Evolutionary conservation across 2,329 filamentous ascomycete genomes (phyloP).

Genomic region (Alternaria sp.): DNA sequence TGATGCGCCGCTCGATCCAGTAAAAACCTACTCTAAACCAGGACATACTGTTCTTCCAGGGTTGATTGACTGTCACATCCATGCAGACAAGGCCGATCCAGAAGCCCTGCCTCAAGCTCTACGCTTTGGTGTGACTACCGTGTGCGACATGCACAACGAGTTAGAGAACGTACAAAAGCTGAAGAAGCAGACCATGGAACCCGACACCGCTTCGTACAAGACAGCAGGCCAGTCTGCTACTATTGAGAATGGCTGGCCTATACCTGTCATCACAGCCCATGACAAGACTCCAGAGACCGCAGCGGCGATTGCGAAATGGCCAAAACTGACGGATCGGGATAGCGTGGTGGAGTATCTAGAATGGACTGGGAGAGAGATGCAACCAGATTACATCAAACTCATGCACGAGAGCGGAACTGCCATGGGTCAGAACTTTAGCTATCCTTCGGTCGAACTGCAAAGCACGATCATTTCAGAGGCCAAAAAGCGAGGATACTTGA

Average conservation of each 20-base stretch:
- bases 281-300: conserved; percentile 49
- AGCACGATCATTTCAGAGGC: conserved; percentile 55
- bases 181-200: conserved; percentile 36
- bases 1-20: conserved; percentile 21
- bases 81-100: conserved; percentile 54
- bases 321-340: conserved; percentile 54
- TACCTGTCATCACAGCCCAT: conserved; percentile 53
- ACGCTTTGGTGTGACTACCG: conserved; percentile 62
- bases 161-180: conserved; percentile 39
- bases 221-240: conserved; percentile 60
- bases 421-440: conserved; percentile 49
- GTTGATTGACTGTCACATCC: conserved; percentile 62
- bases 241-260: conserved; percentile 63
- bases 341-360: conserved; percentile 56
- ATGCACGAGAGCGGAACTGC: conserved; percentile 60
- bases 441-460: conserved; percentile 58
- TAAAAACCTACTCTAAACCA: conserved; percentile 53
- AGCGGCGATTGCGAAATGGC: conserved; percentile 58
- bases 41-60: conserved; percentile 61
- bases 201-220: conserved; percentile 59
- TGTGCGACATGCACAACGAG: conserved; percentile 60
- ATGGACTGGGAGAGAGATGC: conserved; percentile 51
- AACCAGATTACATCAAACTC: conserved; percentile 61
- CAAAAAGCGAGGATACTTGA: conserved; percentile 47
- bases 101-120: conserved; percentile 56